A percentile compares a stretch with the other conserved stretches of the same genome.
Conservation (phyloP, 1,284 basidiomycete species). For the Apiotrichum sp. region DNA sequence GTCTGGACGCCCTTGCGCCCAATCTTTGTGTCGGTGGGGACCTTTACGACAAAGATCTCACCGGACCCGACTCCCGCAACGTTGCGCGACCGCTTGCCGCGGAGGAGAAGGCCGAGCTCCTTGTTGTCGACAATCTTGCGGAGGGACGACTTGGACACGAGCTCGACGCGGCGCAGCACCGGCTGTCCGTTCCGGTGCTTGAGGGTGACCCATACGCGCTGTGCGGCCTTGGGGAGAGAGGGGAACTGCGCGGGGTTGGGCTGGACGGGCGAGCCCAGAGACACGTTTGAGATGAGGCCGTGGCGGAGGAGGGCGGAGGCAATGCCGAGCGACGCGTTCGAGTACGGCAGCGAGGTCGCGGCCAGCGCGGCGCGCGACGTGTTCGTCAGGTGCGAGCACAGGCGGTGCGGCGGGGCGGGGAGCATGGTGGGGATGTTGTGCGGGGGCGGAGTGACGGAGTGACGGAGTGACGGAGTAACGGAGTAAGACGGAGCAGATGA, state of each 20-base stretch:
- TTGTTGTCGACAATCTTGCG: conserved; percentile 31
- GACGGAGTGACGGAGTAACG: conserved; percentile 9
- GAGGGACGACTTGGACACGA: conserved; percentile 40
- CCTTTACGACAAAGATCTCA: conserved; percentile 42
- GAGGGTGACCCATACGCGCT: conserved; percentile 41
- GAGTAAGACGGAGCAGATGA: background rate
- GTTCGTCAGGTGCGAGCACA: conserved; percentile 43
- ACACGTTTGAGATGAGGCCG: conserved; percentile 43
- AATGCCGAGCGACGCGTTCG: conserved; percentile 38
- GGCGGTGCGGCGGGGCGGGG: conserved; percentile 37
- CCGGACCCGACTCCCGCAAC: conserved; percentile 42
- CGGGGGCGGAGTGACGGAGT: too few species aligned
- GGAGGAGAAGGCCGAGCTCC: conserved; percentile 42
- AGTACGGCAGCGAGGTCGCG: conserved; percentile 42
- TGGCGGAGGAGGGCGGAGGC: conserved; percentile 43
- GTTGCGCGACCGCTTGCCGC: conserved; percentile 41
- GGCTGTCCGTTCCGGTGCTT: conserved; percentile 45
- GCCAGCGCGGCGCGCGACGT: conserved; percentile 40
- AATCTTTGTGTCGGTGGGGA: conserved; percentile 15
- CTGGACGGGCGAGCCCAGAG: conserved; percentile 35
- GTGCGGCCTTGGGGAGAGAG: conserved; percentile 26
- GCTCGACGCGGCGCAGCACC: conserved; percentile 36
- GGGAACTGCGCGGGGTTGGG: conserved; percentile 36
- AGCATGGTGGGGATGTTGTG: background rate
- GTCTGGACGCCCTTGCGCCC: conserved; percentile 25